A percentile compares a stretch with the other conserved stretches of the same genome.
Conservation (phyloP, 2,329 filamentous ascomycete species). For the Tolypocladium album region DNA sequence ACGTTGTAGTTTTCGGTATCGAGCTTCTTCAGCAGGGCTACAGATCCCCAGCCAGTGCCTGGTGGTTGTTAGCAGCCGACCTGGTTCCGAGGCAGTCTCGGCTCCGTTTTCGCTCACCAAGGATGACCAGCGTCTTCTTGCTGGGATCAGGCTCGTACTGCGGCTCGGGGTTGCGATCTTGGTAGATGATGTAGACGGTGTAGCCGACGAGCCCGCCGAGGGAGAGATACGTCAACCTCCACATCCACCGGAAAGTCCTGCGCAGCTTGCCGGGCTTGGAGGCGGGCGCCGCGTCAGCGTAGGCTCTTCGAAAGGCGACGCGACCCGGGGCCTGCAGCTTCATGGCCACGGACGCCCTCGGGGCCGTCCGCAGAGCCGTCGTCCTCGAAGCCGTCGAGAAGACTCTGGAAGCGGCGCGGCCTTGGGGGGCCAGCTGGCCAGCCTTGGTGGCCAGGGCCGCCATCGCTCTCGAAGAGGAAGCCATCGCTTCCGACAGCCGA, state of each 20-base stretch:
- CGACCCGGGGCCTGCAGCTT: slow-evolving; percentile 23
- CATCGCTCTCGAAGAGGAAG: slow-evolving; percentile 34
- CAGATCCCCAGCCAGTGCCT: slow-evolving; percentile 94
- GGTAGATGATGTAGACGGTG: slow-evolving; percentile 72
- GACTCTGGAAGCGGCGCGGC: slow-evolving; percentile 19
- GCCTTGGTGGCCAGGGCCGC: slow-evolving; percentile 21
- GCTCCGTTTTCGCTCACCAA: slow-evolving; percentile 49
- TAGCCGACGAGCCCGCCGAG: slow-evolving; percentile 58
- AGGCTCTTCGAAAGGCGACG: slow-evolving; percentile 31
- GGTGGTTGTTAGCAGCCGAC: slow-evolving; percentile 7
- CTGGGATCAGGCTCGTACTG: slow-evolving; percentile 69
- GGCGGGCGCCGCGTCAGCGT: slow-evolving; percentile 40
- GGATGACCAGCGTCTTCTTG: slow-evolving; percentile 95
- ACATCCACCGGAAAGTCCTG: slow-evolving; percentile 64
- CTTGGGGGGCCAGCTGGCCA: slow-evolving; percentile 16
- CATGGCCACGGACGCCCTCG: slow-evolving; percentile 21
- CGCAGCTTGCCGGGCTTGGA: slow-evolving; percentile 51
- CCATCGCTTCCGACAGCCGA: slow-evolving; percentile 24
- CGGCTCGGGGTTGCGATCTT: slow-evolving; percentile 68
- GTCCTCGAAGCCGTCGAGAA: slow-evolving; percentile 21
- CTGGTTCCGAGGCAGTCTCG: not conserved
- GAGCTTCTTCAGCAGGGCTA: slow-evolving; percentile 95
- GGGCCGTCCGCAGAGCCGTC: slow-evolving; percentile 9
- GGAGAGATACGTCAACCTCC: slow-evolving; percentile 73
- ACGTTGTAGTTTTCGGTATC: slow-evolving; percentile 99